Percentiles rank a stretch among this genome's conserved stretches.
Conservation (phyloP, 2,329 filamentous ascomycete species). For the Aspergillus sp. region DNA sequence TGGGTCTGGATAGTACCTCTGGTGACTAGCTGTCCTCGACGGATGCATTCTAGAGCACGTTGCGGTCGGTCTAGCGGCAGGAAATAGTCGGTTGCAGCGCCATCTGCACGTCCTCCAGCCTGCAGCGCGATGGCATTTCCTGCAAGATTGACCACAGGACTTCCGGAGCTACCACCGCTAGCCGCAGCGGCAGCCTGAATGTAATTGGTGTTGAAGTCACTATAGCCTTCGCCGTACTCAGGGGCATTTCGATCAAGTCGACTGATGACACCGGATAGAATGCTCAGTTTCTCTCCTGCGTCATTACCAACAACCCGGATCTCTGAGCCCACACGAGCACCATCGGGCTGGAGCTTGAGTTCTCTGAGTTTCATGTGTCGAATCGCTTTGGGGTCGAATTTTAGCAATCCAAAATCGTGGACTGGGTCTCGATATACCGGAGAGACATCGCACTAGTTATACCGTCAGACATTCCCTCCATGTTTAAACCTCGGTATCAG, state of each 20-base stretch:
- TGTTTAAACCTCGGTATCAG: not conserved
- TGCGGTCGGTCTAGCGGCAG: conserved; percentile 87
- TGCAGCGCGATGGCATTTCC: conserved; percentile 90
- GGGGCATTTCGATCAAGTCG: conserved; percentile 94
- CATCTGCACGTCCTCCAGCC: conserved; percentile 89
- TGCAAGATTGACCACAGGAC: conserved; percentile 94
- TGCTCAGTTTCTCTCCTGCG: conserved; percentile 96
- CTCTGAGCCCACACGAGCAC: conserved; percentile 83
- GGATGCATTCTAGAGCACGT: conserved; percentile 82
- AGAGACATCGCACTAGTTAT: conserved; percentile 78
- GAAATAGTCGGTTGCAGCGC: conserved; percentile 97
- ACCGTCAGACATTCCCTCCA: not conserved
- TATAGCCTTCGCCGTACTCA: conserved; percentile 96
- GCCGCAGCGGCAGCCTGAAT: conserved; percentile 97
- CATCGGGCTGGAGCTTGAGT: conserved; percentile 77
- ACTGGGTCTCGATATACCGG: conserved; percentile 98
- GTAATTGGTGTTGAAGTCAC: conserved; percentile 95
- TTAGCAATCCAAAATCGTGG: conserved; percentile 95
- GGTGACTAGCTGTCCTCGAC: conserved; percentile 70
- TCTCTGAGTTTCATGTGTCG: conserved; percentile 93
- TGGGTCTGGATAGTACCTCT: conserved; percentile 97
- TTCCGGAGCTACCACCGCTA: conserved; percentile 96
- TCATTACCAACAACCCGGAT: conserved; percentile 98
- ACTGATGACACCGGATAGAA: conserved; percentile 95
- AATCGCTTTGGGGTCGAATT: conserved; percentile 93